These are phyloP conservation scores for Cladorrhinum sp. DNA, from an alignment of 2,329 filamentous ascomycete genomes.

Conservation along the genomic window DNA sequence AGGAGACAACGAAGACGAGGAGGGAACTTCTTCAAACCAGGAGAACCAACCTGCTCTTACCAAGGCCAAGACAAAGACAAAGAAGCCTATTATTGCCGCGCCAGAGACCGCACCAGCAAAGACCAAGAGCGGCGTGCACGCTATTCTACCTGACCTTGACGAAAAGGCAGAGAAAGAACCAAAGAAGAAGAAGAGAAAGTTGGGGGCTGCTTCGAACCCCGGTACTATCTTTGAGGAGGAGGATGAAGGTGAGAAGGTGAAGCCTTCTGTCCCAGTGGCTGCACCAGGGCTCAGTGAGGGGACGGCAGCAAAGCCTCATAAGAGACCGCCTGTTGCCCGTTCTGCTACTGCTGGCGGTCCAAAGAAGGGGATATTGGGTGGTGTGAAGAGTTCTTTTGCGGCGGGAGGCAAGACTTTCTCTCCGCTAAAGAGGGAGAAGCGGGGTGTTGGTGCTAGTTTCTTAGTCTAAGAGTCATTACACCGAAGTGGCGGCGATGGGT, in stretches of 20 bases:
- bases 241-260: slow-evolving; percentile 28
- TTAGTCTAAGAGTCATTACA: slow-evolving; percentile 47
- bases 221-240: slow-evolving; percentile 71
- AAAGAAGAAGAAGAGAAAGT: slow-evolving; percentile 70
- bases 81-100: slow-evolving; percentile 26
- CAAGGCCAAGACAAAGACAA: slow-evolving; percentile 34
- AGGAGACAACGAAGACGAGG: slow-evolving; percentile 14
- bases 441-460: slow-evolving; percentile 61
- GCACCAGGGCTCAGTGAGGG: slow-evolving; percentile 15
- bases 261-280: slow-evolving; percentile 6
- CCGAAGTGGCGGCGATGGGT: no score
- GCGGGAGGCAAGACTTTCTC: slow-evolving; percentile 58
- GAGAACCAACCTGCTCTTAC: slow-evolving; percentile 33
- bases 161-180: slow-evolving; percentile 36
- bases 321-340: slow-evolving; percentile 6
- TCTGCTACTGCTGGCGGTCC: slow-evolving; percentile 1
- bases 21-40: slow-evolving; percentile 25
- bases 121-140: slow-evolving; percentile 4
- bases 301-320: slow-evolving; percentile 25
- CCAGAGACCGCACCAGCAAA: slow-evolving; percentile 13
- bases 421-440: slow-evolving; percentile 67
- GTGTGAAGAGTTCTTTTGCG: slow-evolving; percentile 48
- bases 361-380: slow-evolving; percentile 30
- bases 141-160: not conserved
- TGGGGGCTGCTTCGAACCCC: slow-evolving; percentile 59